phyloP scores from a whole-genome alignment of 805 yeast genomes.

The Candida berthetii region DNA sequence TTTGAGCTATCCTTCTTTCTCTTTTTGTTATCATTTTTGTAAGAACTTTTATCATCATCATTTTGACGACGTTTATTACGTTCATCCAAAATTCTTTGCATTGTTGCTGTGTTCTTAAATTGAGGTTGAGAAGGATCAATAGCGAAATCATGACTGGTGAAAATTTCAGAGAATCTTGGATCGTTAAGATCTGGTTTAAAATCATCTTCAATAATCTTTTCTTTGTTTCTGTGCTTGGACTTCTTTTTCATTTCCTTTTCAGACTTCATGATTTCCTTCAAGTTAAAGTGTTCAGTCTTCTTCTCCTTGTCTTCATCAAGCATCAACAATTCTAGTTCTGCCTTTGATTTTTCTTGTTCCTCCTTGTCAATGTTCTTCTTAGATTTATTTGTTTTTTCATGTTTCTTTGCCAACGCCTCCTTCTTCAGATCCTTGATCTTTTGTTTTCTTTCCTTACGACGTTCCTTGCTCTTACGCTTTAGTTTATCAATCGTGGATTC shows the following conservation, averaged over 20 bases:
- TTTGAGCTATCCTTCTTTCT: slow-evolving; percentile 1
- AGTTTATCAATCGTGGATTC: slow-evolving; percentile 76
- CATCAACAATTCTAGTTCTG: slow-evolving; percentile 69
- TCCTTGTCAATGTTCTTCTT: slow-evolving; percentile 20
- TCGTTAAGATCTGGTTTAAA: slow-evolving; percentile 73
- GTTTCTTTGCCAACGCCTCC: slow-evolving; percentile 44
- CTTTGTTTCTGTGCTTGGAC: slow-evolving; percentile 36
- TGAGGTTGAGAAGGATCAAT: slow-evolving; percentile 93
- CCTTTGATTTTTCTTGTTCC: slow-evolving; percentile 37
- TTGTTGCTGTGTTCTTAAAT: slow-evolving; percentile 79
- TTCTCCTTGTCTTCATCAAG: slow-evolving; percentile 35
- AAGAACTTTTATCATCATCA: slow-evolving; percentile 8
- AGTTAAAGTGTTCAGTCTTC: slow-evolving; percentile 59
- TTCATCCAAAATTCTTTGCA: slow-evolving; percentile 77
- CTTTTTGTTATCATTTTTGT: slow-evolving; percentile 4
- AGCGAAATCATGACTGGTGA: slow-evolving; percentile 83
- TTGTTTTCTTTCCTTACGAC: slow-evolving; percentile 80
- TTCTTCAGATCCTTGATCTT: slow-evolving; percentile 57
- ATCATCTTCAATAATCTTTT: slow-evolving; percentile 44
- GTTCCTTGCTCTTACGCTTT: slow-evolving; percentile 86
- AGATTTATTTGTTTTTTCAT: slow-evolving; percentile 36
- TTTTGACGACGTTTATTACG: slow-evolving; percentile 47
- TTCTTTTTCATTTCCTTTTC: slow-evolving; percentile 58
- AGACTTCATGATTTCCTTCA: slow-evolving; percentile 71
- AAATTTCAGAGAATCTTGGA: slow-evolving; percentile 78